Conservation (phyloP, 192 early-diverging fungal genomes). For the Dispira parvispora region DNA sequence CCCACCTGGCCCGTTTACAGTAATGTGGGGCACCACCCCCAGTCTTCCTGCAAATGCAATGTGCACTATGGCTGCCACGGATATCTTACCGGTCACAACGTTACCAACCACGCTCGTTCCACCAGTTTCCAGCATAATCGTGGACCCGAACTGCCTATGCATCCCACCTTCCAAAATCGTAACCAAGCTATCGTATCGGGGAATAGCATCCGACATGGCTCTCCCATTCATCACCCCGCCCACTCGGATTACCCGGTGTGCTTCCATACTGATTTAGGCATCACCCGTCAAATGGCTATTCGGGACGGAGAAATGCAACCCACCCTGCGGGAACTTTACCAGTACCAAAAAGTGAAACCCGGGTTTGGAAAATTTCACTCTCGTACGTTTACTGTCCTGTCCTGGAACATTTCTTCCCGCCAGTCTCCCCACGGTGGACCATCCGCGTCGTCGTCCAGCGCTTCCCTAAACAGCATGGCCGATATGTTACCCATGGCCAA, state of each 20-base stretch:
- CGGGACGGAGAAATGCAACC: slow-evolving; percentile 6
- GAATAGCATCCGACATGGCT: not conserved
- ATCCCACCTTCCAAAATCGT: slow-evolving; percentile 7
- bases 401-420: slow-evolving; percentile 1
- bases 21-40: not conserved
- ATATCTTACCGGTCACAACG: not conserved
- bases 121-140: not conserved
- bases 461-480: too few relatives aligned
- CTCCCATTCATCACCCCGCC: not conserved
- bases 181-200: slow-evolving; percentile 1
- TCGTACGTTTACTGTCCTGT: slow-evolving; percentile 5
- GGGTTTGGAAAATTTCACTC: slow-evolving; percentile 5
- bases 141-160: not conserved
- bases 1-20: not conserved
- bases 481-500: not conserved
- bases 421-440: not conserved
- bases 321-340: slow-evolving; percentile 2
- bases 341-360: not conserved
- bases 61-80: not conserved
- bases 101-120: not conserved
- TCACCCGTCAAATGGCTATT: slow-evolving; percentile 6
- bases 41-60: too few relatives aligned
- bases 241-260: not conserved
- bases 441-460: not conserved
- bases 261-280: not conserved